Evolutionary conservation across 78 protist genomes (phyloP), one percentile per base, ranked within the genome.

Genomic region (Dictyostelium intermedium): DNA sequence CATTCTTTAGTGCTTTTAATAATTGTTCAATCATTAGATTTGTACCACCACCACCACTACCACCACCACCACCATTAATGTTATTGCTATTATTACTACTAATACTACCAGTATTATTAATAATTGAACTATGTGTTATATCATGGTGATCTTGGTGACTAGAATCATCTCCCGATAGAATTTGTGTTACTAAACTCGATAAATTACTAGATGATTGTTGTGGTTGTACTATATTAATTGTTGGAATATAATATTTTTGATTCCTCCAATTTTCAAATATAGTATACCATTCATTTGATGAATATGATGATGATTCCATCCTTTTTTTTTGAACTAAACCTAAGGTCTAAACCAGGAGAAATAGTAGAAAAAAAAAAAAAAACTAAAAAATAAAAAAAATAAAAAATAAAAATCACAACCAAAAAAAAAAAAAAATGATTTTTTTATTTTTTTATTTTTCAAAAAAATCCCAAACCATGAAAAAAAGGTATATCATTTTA

Each of bases 241-340:
- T 32, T 23, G 83, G 61, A 3, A 56, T 50, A 45, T 70, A 72
- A 45, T 63, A 80, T 53, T 85, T 85, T 23, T 34, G 47, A 13
- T 72, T 50, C 27, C 77, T 73, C 92, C 92, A 85, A 45, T 70
- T 80, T 56, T 74, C 77, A 4, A 85, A 76, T 20, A 76, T 76
- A 10, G 73, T 35, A 76, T 85, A 85, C 92, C 92, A 85, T 53
- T 85, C 92, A 27, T 32, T 39, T 0, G 83, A 35, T 30, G 92
- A 50, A 79, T 80, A 85, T 30, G 60, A 50, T 50, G 61, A 50
- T 1, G 61, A 50, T 16, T 50, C 61, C 61, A 50, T 50, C n/a
- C 14, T 50, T 16, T 50, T 45, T 45, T 45, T 45, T 45, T 11
- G 8, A n/a, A n/a, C n/a, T n/a, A n/a, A n/a, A n/a, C n/a, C n/a